Conservation (phyloP, 768 basidiomycete genomes). For the Boletus tomentosulus region DNA sequence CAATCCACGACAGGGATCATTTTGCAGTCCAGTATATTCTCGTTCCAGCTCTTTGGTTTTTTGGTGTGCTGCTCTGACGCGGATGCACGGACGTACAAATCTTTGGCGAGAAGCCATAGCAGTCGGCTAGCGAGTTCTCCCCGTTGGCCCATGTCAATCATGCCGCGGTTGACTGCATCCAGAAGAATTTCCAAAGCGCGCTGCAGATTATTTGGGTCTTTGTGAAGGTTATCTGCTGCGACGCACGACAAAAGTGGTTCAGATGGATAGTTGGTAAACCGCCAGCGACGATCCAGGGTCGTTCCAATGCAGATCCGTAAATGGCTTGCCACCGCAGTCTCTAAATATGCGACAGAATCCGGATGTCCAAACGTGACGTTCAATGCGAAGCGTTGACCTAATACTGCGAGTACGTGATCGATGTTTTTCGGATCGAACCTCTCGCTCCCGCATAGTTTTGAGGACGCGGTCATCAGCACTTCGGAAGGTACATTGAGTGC, state of each 20-base stretch:
- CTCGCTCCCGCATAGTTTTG: too few relatives aligned
- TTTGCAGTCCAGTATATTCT: conserved; percentile 1
- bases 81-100: background rate
- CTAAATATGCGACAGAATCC: background rate
- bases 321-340: background rate
- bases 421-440: too few relatives aligned
- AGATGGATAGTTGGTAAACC: background rate
- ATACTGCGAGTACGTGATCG: background rate
- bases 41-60: too few relatives aligned
- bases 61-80: too few relatives aligned
- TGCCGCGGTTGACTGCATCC: background rate
- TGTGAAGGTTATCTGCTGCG: background rate
- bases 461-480: too few relatives aligned
- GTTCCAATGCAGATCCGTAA: background rate
- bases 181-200: too few relatives aligned
- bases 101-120: background rate
- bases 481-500: background rate
- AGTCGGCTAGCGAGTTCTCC: background rate
- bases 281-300: background rate
- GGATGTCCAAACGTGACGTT: background rate
- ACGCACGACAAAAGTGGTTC: conserved; percentile 1
- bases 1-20: conserved; percentile 8
- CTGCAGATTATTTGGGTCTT: too few relatives aligned
- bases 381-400: background rate
- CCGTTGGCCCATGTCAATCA: background rate